These are phyloP conservation scores for Tylopilus sp. DNA, from an alignment of 768 basidiomycete species.

Conservation along the genomic window DNA sequence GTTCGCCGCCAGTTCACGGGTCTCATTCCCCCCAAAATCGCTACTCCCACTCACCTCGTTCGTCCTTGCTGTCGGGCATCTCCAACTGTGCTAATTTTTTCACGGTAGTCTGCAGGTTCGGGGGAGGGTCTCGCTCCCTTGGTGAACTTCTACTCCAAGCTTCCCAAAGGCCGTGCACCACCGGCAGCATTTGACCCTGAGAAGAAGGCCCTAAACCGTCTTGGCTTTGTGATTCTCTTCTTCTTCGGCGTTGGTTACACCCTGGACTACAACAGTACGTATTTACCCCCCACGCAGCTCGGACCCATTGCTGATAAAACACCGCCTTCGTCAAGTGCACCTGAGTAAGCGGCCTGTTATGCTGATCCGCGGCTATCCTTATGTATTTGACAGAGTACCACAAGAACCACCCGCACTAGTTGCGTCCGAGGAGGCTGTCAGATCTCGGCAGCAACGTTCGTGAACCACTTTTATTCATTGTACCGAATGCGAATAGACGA, in stretches of 20 bases:
- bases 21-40: conserved; percentile 93
- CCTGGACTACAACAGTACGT: conserved; percentile 87
- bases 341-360: conserved; percentile 55
- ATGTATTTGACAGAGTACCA: conserved; percentile 62
- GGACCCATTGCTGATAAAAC: conserved; percentile 7
- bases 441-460: conserved; percentile 1
- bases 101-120: conserved; percentile 70
- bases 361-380: conserved; percentile 15
- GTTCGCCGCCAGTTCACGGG: conserved; percentile 80
- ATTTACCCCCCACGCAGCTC: not conserved
- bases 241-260: conserved; percentile 65
- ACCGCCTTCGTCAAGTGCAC: conserved; percentile 55
- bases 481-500: conserved; percentile 27
- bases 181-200: conserved; percentile 67
- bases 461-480: conserved; percentile 16
- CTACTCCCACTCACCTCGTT: conserved; percentile 86
- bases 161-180: conserved; percentile 84
- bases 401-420: conserved; percentile 85
- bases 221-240: conserved; percentile 61
- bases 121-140: conserved; percentile 79
- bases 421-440: conserved; percentile 1
- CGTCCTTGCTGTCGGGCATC: not conserved
- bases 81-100: conserved; percentile 3
- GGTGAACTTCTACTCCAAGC: conserved; percentile 94
- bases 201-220: conserved; percentile 62